Percentiles rank a stretch among this genome's conserved stretches.
Evolutionary conservation across 2,329 filamentous ascomycete species (phyloP).

Genomic region (Trichoderma semiorbis): DNA sequence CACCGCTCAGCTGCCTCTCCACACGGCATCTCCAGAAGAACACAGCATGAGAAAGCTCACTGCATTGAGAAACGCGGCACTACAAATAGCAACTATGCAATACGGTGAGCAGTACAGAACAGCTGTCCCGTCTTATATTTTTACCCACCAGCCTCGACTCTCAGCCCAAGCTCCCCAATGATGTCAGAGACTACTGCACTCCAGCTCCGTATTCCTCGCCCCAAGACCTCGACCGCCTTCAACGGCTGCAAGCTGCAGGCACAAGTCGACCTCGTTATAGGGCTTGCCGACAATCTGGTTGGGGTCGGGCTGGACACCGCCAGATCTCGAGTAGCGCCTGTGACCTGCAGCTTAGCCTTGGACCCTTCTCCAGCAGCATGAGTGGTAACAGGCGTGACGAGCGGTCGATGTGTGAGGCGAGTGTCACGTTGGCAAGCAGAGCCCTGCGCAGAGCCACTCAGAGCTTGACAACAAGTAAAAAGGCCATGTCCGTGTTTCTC

Average conservation of each 20-base stretch:
- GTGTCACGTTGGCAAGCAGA: neutral
- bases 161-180: neutral
- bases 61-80: neutral
- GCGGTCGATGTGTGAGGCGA: constrained; percentile 10
- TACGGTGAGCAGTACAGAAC: neutral
- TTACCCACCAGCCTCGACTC: neutral
- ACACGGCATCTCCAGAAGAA: neutral
- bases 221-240: neutral
- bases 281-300: neutral
- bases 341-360: constrained; percentile 6
- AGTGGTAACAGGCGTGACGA: neutral
- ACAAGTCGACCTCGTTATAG: neutral
- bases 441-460: neutral
- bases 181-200: neutral
- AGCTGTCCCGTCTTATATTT: neutral
- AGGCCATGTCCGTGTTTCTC: neutral
- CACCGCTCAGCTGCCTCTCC: neutral
- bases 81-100: neutral
- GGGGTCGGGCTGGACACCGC: constrained; percentile 15
- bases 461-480: neutral
- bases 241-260: constrained; percentile 2
- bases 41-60: neutral
- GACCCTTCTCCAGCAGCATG: neutral
- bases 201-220: neutral
- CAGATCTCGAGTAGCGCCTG: constrained; percentile 17